These are phyloP conservation scores for Aureobasidium sp. DNA, from an alignment of 2,329 filamentous ascomycete genomes.

Conservation along the genomic window DNA sequence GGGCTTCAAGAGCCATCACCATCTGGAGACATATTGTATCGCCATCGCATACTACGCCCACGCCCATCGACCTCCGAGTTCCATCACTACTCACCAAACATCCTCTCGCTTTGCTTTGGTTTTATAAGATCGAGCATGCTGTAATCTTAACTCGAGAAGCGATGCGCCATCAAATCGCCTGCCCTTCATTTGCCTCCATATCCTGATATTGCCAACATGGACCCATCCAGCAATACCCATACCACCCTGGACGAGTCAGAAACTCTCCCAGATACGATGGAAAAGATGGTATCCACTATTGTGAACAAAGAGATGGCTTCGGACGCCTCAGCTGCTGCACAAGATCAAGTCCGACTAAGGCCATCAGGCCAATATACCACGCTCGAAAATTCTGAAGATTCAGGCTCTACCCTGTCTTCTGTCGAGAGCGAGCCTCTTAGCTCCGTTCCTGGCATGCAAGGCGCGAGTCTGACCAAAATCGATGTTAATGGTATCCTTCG, in stretches of 20 bases:
- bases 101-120: neutral
- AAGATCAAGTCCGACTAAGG: neutral
- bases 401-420: conserved; percentile 13
- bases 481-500: conserved; percentile 15
- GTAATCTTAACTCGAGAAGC: neutral
- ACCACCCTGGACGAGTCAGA: neutral
- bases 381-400: conserved; percentile 7
- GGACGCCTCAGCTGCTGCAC: neutral
- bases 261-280: neutral
- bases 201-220: conserved; percentile 12
- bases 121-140: neutral
- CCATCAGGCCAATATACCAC: neutral
- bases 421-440: conserved; percentile 10
- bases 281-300: neutral
- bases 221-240: neutral
- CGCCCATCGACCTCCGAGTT: neutral
- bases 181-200: conserved; percentile 7
- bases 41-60: neutral
- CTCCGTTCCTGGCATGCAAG: conserved; percentile 7
- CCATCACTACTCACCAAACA: neutral
- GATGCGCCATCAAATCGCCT: conserved; percentile 1
- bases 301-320: neutral
- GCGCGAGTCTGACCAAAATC: conserved; percentile 7
- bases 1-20: conserved; percentile 1
- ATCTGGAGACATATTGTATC: neutral